These are phyloP conservation scores for Myriosclerotinia scirpicola DNA, from an alignment of 2,329 filamentous ascomycete species.

Conservation along the genomic window DNA sequence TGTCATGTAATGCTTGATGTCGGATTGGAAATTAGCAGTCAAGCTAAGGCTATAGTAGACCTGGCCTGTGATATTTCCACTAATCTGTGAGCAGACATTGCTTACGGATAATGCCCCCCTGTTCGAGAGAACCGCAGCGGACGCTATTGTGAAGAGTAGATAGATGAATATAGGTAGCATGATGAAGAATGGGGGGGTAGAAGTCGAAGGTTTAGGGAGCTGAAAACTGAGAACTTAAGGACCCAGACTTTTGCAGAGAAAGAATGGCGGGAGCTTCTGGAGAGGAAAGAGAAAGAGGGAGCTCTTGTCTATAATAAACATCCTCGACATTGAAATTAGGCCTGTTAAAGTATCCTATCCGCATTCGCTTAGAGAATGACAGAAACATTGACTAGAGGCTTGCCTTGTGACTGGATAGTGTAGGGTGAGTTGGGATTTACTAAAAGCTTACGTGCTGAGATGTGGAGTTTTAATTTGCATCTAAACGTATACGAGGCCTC, in stretches of 20 bases:
- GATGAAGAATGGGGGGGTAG: neutral
- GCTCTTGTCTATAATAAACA: too few species aligned
- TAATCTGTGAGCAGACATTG: conserved; percentile 21
- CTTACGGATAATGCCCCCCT: neutral
- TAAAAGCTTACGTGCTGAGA: neutral
- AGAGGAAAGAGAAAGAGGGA: neutral
- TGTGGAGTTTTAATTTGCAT: neutral
- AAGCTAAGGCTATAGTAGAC: conserved; percentile 2
- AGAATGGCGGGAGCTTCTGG: too few species aligned
- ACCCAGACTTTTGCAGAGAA: too few species aligned
- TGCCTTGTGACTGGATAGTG: too few species aligned
- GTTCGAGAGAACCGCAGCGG: neutral
- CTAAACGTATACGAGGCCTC: too few species aligned
- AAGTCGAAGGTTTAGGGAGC: too few species aligned
- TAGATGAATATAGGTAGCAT: conserved; percentile 7
- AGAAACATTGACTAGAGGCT: neutral
- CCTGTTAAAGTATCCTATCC: too few species aligned
- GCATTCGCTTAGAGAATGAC: too few species aligned
- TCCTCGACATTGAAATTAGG: too few species aligned
- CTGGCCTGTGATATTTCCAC: conserved; percentile 1
- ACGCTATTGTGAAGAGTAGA: conserved; percentile 5
- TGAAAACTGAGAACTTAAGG: too few species aligned
- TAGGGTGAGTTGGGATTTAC: too few species aligned
- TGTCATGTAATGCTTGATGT: conserved; percentile 37
- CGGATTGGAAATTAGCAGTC: conserved; percentile 21